phyloP scores from a whole-genome alignment of 805 yeast genomes.

The Starmerella vitae region DNA sequence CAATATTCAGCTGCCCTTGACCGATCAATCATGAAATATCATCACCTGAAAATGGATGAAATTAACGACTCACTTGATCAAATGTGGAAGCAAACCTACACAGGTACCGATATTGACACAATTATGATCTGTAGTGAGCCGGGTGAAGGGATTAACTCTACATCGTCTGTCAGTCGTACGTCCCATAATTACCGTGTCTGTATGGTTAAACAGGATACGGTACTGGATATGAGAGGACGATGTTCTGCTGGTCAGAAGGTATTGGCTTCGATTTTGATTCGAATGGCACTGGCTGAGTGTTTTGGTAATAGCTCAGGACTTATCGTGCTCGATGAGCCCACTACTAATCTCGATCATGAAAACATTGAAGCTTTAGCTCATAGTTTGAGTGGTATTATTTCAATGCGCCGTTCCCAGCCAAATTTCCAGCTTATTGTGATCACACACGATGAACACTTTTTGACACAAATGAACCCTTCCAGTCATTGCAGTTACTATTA shows the following conservation, averaged over 20 bases:
- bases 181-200: slow-evolving; percentile 87
- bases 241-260: slow-evolving; percentile 98
- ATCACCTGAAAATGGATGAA: slow-evolving; percentile 80
- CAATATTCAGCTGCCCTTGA: slow-evolving; percentile 79
- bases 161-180: slow-evolving; percentile 26
- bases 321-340: slow-evolving; percentile 94
- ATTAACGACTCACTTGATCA: slow-evolving; percentile 80
- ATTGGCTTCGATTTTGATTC: slow-evolving; percentile 75
- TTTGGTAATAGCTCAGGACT: slow-evolving; percentile 92
- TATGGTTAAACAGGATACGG: slow-evolving; percentile 84
- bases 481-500: slow-evolving; percentile 79
- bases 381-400: slow-evolving; percentile 63
- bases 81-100: slow-evolving; percentile 85
- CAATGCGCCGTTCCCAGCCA: slow-evolving; percentile 56
- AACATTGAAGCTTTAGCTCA: slow-evolving; percentile 79
- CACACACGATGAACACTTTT: slow-evolving; percentile 89
- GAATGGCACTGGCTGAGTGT: slow-evolving; percentile 88
- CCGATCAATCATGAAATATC: slow-evolving; percentile 85
- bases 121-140: slow-evolving; percentile 69
- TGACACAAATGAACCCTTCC: slow-evolving; percentile 72
- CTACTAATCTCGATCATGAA: slow-evolving; percentile 84
- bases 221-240: slow-evolving; percentile 93
- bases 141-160: slow-evolving; percentile 26
- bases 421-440: slow-evolving; percentile 92
- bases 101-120: slow-evolving; percentile 89